Evolutionary conservation across 306 rosid species (phyloP), one percentile per base, ranked within the genome.

Genomic region (Psophocarpus tetragonolobus): DNA sequence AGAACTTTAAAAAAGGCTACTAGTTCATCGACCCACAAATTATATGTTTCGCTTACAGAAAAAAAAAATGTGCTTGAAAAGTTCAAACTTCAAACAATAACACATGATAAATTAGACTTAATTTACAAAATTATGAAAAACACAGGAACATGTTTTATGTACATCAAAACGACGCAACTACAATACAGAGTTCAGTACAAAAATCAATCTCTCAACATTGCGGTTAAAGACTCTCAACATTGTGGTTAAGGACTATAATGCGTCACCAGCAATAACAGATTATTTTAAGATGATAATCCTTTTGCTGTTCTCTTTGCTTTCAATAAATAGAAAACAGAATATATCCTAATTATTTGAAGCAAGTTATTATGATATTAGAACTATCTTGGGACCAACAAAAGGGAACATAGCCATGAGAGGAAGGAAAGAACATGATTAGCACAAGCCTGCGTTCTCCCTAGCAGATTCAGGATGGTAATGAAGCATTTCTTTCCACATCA

Each of bases 401-500:
- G 32, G 54, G 53, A 75, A 48, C 80, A 57, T 71, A 71, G 48
- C 39, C 41, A 33, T 60, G 29, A 63, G 56, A 35, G 11, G 20
- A 70, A 75, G 60, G 27, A 44, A 44, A 45, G 48, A 42, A 32
- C 45, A 82, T 77, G 73, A 90, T 38, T 83, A 64, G 69, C 83
- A 80, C 80, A 89, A 77, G 38, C 73, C 87, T 17, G 73, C 75
- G 13, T 63, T 86, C 68, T 68, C 71, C 29, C 61, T 70, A 14
- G 78, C 84, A 78, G 74, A 80, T 74, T 90, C 97, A 0, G 98
- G 97, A 79, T 94, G 98, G 88, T 92, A 89, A 76, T 85, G 94
- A 68, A 90, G 88, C 94, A 94, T 92, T 84, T 94, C 98, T 23
- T 68, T 83, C 96, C 91, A 94, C 96, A 92, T 92, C 98, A 90